phyloP scores from a whole-genome alignment of 2,329 filamentous ascomycete genomes.

The Amylocarpus encephaloides region DNA sequence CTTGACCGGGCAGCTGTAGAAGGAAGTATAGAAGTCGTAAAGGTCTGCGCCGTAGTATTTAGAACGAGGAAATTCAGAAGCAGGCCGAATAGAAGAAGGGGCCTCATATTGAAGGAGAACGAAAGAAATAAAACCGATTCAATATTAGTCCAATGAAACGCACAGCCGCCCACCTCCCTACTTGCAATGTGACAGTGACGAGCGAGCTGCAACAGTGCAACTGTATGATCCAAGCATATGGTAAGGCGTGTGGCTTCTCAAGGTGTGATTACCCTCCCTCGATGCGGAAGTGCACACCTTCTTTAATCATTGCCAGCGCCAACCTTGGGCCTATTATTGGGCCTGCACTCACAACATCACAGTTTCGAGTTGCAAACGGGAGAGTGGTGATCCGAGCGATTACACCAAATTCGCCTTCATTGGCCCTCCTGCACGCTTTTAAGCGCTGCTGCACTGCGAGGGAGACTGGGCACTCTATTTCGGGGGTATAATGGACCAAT shows the following conservation, averaged over 20 bases:
- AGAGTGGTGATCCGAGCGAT: neutral
- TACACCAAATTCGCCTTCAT: neutral
- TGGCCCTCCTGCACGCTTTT: no score
- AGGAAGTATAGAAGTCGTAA: no score
- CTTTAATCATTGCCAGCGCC: conserved; percentile 23
- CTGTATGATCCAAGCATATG: conserved; percentile 5
- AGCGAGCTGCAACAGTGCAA: conserved; percentile 11
- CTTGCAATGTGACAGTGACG: conserved; percentile 19
- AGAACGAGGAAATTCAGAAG: conserved; percentile 21
- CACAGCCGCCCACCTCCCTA: conserved; percentile 11
- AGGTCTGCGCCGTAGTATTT: conserved; percentile 19
- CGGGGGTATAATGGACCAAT: no score
- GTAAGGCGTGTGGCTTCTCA: conserved; percentile 7
- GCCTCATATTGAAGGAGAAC: conserved; percentile 20
- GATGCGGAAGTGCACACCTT: conserved; percentile 15
- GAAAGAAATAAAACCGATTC: conserved; percentile 4
- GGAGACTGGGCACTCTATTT: no score
- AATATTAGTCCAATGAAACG: conserved; percentile 12
- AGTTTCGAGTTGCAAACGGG: neutral
- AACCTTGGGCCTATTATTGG: conserved; percentile 26
- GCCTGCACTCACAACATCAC: conserved; percentile 11
- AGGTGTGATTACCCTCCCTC: conserved; percentile 15
- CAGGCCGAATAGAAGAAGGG: conserved; percentile 21
- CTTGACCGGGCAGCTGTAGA: conserved; percentile 11
- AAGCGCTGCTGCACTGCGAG: no score